Conservation (phyloP, 495 filamentous ascomycete species). For the Hypoxylon lenormandii region DNA sequence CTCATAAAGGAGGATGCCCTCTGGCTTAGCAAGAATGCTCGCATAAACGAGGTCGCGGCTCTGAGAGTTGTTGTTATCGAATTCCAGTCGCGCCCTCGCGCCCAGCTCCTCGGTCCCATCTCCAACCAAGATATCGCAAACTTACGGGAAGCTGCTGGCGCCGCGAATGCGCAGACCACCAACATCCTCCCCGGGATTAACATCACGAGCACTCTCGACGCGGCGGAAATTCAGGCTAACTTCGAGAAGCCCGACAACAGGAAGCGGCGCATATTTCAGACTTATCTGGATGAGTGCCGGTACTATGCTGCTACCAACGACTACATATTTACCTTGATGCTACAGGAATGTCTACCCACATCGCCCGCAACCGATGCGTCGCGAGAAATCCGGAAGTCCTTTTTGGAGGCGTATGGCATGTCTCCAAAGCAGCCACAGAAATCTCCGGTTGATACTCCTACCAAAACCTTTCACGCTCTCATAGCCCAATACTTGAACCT, state of each 20-base stretch:
- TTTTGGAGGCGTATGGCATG: constrained; percentile 50
- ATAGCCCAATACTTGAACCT: constrained; percentile 56
- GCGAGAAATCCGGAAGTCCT: constrained; percentile 44
- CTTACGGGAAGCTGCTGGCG: constrained; percentile 72
- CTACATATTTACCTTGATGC: constrained; percentile 57
- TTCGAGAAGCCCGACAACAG: constrained; percentile 70
- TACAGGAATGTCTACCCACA: constrained; percentile 51
- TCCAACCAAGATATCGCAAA: constrained; percentile 76
- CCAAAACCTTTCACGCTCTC: constrained; percentile 53
- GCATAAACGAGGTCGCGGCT: constrained; percentile 83
- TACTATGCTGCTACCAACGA: constrained; percentile 66
- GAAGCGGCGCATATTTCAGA: constrained; percentile 70
- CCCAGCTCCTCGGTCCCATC: constrained; percentile 72
- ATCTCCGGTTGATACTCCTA: constrained; percentile 43
- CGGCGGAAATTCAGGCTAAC: constrained; percentile 61
- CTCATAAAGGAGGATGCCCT: constrained; percentile 86
- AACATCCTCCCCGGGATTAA: constrained; percentile 60
- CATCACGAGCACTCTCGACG: constrained; percentile 57
- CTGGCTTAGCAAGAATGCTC: constrained; percentile 81
- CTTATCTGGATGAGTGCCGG: constrained; percentile 77
- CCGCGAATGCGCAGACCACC: constrained; percentile 65
- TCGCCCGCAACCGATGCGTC: constrained; percentile 48
- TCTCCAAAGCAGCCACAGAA: constrained; percentile 49
- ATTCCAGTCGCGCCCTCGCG: constrained; percentile 78
- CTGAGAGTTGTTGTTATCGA: constrained; percentile 84